Percentiles rank a stretch among this genome's conserved stretches.
phyloP scores from a whole-genome alignment of 1,139 yeast genomes.

The Eremothecium coryli region DNA sequence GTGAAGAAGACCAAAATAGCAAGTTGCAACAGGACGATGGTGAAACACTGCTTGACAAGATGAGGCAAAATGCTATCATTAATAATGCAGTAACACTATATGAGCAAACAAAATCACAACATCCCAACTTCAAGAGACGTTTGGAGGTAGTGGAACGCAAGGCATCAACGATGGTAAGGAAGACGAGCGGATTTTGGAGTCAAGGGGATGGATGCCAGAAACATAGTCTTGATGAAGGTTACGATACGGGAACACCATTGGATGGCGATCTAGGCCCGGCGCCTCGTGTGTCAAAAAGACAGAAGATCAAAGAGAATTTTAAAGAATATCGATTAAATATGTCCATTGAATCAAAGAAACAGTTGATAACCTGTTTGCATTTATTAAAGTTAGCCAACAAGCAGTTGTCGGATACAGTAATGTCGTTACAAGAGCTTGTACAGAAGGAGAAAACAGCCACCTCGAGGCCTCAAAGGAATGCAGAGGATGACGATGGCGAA shows the following conservation, averaged over 20 bases:
- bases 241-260: constrained; percentile 4
- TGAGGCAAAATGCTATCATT: constrained; percentile 18
- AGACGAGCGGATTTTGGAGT: constrained; percentile 3
- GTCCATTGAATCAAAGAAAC: constrained; percentile 58
- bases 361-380: constrained; percentile 65
- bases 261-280: constrained; percentile 11
- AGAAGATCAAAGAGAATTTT: constrained; percentile 25
- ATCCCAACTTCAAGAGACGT: constrained; percentile 10
- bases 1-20: constrained; percentile 8
- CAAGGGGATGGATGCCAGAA: constrained; percentile 2
- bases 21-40: constrained; percentile 7
- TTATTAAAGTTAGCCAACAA: constrained; percentile 68
- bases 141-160: constrained; percentile 12
- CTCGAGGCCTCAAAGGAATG: constrained; percentile 10
- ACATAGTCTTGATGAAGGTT: constrained; percentile 2
- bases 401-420: constrained; percentile 57
- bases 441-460: constrained; percentile 32
- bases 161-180: constrained; percentile 11
- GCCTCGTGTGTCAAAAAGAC: constrained; percentile 20
- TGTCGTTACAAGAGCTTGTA: constrained; percentile 45
- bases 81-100: constrained; percentile 25
- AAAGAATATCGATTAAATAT: constrained; percentile 33
- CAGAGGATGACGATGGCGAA: constrained; percentile 26
- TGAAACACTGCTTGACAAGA: constrained; percentile 16
- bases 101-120: constrained; percentile 20